These are phyloP conservation scores for Peniophora sp. DNA, from an alignment of 1,284 basidiomycete species.

Conservation along the genomic window DNA sequence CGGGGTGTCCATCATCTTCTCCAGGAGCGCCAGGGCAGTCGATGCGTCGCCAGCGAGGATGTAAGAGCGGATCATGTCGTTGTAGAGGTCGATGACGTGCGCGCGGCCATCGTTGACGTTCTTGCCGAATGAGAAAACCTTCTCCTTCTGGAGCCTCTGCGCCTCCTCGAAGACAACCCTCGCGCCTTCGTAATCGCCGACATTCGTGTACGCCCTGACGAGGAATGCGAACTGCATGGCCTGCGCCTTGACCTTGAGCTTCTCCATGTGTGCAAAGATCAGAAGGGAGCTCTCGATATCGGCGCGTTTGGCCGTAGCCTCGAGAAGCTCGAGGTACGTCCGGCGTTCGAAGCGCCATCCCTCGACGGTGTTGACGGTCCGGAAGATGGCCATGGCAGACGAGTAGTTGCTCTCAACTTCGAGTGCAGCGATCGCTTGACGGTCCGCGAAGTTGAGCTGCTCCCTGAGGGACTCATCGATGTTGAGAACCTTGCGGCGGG, in stretches of 20 bases:
- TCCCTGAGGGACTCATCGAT: slow-evolving; percentile 13
- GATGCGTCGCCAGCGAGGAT: slow-evolving; percentile 60
- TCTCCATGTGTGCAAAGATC: slow-evolving; percentile 64
- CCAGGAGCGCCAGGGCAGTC: slow-evolving; percentile 62
- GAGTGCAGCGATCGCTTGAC: slow-evolving; percentile 32
- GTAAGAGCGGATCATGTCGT: slow-evolving; percentile 69
- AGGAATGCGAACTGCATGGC: slow-evolving; percentile 49
- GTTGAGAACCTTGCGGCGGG: slow-evolving; percentile 22
- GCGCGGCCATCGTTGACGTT: slow-evolving; percentile 16
- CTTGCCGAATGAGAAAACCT: slow-evolving; percentile 28
- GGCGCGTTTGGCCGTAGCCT: slow-evolving; percentile 51
- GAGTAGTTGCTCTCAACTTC: slow-evolving; percentile 63
- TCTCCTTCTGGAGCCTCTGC: slow-evolving; percentile 14
- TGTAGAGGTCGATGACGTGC: slow-evolving; percentile 41
- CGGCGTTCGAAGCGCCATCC: slow-evolving; percentile 25
- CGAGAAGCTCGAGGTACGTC: slow-evolving; percentile 55
- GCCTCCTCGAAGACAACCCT: slow-evolving; percentile 66
- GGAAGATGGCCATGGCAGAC: slow-evolving; percentile 68
- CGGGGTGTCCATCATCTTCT: slow-evolving; percentile 60
- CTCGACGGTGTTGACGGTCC: slow-evolving; percentile 40
- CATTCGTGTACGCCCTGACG: slow-evolving; percentile 51
- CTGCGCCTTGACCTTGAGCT: slow-evolving; percentile 29
- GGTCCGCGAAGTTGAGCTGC: slow-evolving; percentile 17
- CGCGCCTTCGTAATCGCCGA: slow-evolving; percentile 50
- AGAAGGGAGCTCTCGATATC: slow-evolving; percentile 59